phyloP scores from a whole-genome alignment of 306 rosid species.

The Psophocarpus tetragonolobus region DNA sequence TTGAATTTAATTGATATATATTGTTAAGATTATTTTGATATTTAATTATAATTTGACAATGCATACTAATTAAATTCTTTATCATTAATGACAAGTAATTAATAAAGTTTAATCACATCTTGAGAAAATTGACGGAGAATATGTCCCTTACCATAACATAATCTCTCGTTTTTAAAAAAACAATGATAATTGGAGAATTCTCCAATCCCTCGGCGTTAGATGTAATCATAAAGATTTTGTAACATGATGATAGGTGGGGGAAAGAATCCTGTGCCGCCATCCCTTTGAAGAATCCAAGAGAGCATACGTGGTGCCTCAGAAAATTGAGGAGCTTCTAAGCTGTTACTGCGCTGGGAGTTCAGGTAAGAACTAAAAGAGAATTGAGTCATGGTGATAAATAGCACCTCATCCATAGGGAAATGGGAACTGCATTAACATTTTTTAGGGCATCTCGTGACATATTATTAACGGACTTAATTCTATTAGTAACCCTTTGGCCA shows the following conservation, averaged over 20 bases:
- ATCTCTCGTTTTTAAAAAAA: not conserved
- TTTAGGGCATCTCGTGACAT: not conserved
- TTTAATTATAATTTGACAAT: too few species aligned
- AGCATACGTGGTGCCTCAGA: slow-evolving; percentile 86
- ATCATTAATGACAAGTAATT: too few species aligned
- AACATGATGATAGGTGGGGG: slow-evolving; percentile 57
- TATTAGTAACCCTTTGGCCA: not conserved
- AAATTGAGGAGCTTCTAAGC: slow-evolving; percentile 77
- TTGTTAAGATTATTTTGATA: too few species aligned
- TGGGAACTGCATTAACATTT: not conserved
- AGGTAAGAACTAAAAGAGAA: slow-evolving; percentile 41
- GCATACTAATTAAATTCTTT: too few species aligned
- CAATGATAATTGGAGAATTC: not conserved
- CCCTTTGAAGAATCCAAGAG: slow-evolving; percentile 85
- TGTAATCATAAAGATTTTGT: not conserved
- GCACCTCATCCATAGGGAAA: not conserved
- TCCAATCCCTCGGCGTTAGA: not conserved
- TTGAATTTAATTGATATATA: too few species aligned
- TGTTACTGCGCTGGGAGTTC: slow-evolving; percentile 73
- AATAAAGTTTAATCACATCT: too few species aligned
- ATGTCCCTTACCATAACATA: too few species aligned
- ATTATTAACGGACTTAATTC: not conserved
- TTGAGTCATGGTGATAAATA: not conserved
- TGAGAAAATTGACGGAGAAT: too few species aligned
- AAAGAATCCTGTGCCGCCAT: slow-evolving; percentile 77